Percentiles rank a stretch among this genome's conserved stretches.
Evolutionary conservation across 108 stramenopile species (phyloP).

Genomic region (Nitzschia sp.): DNA sequence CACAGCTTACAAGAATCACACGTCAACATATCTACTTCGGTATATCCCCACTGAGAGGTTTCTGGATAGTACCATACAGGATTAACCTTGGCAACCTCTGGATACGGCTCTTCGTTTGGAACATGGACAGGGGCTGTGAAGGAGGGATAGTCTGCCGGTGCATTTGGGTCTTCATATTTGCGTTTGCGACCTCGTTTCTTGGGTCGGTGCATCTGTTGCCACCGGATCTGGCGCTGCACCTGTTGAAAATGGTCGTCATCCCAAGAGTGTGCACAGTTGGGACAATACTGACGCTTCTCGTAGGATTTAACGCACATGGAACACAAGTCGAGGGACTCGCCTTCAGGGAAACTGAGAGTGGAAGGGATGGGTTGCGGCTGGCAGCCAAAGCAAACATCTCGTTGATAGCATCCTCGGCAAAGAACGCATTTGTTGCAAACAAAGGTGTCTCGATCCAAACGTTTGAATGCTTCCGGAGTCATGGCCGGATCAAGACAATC

Average conservation of each 20-base stretch:
- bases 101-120: constrained; percentile 30
- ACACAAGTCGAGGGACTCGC: constrained; percentile 48
- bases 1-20: constrained; percentile 71
- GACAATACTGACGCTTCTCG: constrained; percentile 49
- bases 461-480: constrained; percentile 34
- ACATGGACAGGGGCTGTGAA: constrained; percentile 31
- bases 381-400: constrained; percentile 53
- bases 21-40: constrained; percentile 65
- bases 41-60: constrained; percentile 60
- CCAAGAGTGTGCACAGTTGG: constrained; percentile 63
- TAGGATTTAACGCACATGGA: constrained; percentile 51
- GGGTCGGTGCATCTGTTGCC: constrained; percentile 27
- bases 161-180: constrained; percentile 35
- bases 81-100: constrained; percentile 43
- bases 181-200: constrained; percentile 49
- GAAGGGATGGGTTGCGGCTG: constrained; percentile 34
- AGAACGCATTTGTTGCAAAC: constrained; percentile 51
- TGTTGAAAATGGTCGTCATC: constrained; percentile 57
- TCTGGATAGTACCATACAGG: constrained; percentile 57
- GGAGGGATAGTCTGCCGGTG: constrained; percentile 21
- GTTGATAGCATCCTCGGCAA: constrained; percentile 59
- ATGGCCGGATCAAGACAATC: constrained; percentile 58
- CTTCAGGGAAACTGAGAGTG: constrained; percentile 37
- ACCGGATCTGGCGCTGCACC: constrained; percentile 43
- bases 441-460: constrained; percentile 35